Conservation (phyloP, 768 basidiomycete genomes). For the Cystobasidium ongulense region DNA sequence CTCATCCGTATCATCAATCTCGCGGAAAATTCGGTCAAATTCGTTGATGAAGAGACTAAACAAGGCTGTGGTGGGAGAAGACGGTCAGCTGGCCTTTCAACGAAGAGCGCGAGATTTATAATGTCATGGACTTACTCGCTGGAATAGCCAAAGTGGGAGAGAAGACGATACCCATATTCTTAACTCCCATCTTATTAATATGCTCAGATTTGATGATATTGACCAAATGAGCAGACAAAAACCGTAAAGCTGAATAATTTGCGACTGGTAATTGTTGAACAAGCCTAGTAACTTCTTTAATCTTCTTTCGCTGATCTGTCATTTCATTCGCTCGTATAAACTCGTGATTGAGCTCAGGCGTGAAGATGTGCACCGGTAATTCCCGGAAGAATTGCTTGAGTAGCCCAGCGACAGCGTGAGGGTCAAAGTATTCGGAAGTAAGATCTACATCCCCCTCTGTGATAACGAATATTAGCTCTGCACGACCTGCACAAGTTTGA, state of each 20-base stretch:
- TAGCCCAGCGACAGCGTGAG: conserved; percentile 90
- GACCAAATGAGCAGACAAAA: conserved; percentile 88
- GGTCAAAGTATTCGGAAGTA: conserved; percentile 89
- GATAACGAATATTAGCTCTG: not conserved
- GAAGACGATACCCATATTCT: conserved; percentile 97
- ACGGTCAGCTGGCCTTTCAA: not conserved
- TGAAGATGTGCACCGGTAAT: conserved; percentile 82
- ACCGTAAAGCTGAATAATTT: conserved; percentile 88
- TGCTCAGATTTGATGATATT: conserved; percentile 82
- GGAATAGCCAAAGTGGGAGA: conserved; percentile 95
- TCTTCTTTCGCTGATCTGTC: conserved; percentile 75
- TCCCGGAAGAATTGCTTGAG: conserved; percentile 90
- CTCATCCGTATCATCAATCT: conserved; percentile 29
- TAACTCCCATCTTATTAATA: conserved; percentile 96
- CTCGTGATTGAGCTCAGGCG: conserved; percentile 76
- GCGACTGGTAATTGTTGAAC: conserved; percentile 79
- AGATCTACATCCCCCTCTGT: conserved; percentile 94
- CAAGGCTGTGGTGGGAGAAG: conserved; percentile 49
- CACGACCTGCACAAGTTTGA: too few species aligned
- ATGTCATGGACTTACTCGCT: conserved; percentile 50
- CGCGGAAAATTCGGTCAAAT: conserved; percentile 33
- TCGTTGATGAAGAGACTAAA: conserved; percentile 90
- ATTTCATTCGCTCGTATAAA: conserved; percentile 93
- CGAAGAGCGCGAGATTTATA: not conserved
- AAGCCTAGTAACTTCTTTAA: conserved; percentile 73